phyloP scores from a whole-genome alignment of 768 basidiomycete species.

The Boletus insuetus region DNA sequence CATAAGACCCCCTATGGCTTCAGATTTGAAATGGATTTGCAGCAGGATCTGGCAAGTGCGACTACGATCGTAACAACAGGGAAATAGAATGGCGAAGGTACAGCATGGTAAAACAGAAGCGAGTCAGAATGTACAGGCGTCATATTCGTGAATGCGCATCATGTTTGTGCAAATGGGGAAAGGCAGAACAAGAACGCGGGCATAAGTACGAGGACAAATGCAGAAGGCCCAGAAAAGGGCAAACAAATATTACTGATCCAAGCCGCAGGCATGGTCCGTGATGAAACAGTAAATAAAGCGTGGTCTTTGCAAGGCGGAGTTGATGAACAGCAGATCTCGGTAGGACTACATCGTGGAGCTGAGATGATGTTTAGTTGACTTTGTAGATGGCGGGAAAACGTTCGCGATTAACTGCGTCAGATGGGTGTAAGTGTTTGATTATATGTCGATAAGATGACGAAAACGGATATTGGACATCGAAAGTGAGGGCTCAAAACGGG shows the following conservation, averaged over 20 bases:
- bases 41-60: not conserved
- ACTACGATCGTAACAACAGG: slow-evolving; percentile 3
- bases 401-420: slow-evolving; percentile 30
- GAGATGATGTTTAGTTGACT: slow-evolving; percentile 25
- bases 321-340: slow-evolving; percentile 22
- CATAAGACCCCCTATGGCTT: not conserved
- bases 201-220: slow-evolving; percentile 20
- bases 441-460: slow-evolving; percentile 29
- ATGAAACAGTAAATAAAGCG: slow-evolving; percentile 18
- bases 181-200: slow-evolving; percentile 23
- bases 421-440: slow-evolving; percentile 27
- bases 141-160: slow-evolving; percentile 19
- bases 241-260: slow-evolving; percentile 27
- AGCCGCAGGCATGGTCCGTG: slow-evolving; percentile 31
- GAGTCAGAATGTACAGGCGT: slow-evolving; percentile 12
- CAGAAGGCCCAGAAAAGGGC: slow-evolving; percentile 3
- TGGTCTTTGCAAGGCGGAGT: slow-evolving; percentile 16
- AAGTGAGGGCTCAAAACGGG: slow-evolving; percentile 9
- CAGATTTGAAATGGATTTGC: slow-evolving; percentile 2
- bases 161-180: slow-evolving; percentile 19
- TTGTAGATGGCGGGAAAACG: slow-evolving; percentile 18
- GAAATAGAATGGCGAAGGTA: not conserved
- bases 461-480: slow-evolving; percentile 4
- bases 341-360: slow-evolving; percentile 28
- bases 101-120: slow-evolving; percentile 7